Evolutionary conservation across 2,329 filamentous ascomycete genomes (phyloP).

Genomic region (Lecanoromycetidae sp.): DNA sequence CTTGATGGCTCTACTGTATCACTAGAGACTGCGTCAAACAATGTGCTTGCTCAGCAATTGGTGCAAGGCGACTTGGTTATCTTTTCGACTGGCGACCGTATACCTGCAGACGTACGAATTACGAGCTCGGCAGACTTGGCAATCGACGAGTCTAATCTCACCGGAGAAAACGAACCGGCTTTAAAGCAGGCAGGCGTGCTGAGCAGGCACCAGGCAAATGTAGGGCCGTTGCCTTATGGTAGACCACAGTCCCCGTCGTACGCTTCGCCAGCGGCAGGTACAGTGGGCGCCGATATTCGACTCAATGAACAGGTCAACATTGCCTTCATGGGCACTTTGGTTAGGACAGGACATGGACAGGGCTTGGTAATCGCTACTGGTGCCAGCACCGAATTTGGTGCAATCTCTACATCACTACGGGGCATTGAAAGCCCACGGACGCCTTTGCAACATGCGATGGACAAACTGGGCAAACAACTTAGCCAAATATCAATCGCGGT

Average conservation of each 20-base stretch:
- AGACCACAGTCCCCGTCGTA: conserved; percentile 45
- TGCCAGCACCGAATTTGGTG: conserved; percentile 85
- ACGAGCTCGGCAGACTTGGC: conserved; percentile 80
- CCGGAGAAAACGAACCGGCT: conserved; percentile 91
- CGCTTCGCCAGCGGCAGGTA: conserved; percentile 45
- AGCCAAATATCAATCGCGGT: conserved; percentile 95
- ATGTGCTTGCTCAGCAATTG: conserved; percentile 73
- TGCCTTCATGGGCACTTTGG: conserved; percentile 94
- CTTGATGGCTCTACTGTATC: conserved; percentile 40
- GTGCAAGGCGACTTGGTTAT: conserved; percentile 88
- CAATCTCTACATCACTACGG: conserved; percentile 85
- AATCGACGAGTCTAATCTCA: conserved; percentile 93
- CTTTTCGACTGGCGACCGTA: conserved; percentile 90
- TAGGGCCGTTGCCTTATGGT: conserved; percentile 25
- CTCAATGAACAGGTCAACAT: conserved; percentile 75
- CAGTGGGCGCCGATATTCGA: conserved; percentile 52
- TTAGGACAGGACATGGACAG: conserved; percentile 88
- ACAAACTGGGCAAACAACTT: conserved; percentile 86
- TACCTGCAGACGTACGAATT: conserved; percentile 90
- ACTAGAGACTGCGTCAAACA: conserved; percentile 63
- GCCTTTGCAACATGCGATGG: conserved; percentile 90
- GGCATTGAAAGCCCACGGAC: conserved; percentile 93
- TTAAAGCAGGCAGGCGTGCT: conserved; percentile 59
- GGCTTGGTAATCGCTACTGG: conserved; percentile 97
- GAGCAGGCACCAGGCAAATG: conserved; percentile 16